A percentile compares a stretch with the other conserved stretches of the same genome.
Evolutionary conservation across 108 stramenopile genomes (phyloP).

Genomic region (Nitzschia sp.): DNA sequence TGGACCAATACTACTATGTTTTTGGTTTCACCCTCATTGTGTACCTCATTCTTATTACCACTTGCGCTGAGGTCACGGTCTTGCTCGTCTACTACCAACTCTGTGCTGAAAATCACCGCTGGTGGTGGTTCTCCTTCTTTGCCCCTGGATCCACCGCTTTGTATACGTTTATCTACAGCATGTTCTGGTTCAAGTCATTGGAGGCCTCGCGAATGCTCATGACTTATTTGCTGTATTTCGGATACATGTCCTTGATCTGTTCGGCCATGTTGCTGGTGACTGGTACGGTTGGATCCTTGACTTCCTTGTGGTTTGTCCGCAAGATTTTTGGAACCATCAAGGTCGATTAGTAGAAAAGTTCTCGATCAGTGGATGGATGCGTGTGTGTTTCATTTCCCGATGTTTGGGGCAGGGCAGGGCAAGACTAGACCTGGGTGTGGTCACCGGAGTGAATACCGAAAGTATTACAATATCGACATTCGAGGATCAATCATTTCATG

Average conservation of each 20-base stretch:
- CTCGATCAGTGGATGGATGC: no score
- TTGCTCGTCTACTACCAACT: conserved; percentile 98
- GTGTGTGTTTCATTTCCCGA: no score
- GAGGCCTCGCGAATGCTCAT: conserved; percentile 90
- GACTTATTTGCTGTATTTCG: conserved; percentile 98
- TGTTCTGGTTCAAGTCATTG: conserved; percentile 91
- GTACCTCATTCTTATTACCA: conserved; percentile 92
- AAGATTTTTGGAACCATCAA: conserved; percentile 98
- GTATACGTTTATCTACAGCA: conserved; percentile 92
- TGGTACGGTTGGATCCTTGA: conserved; percentile 91
- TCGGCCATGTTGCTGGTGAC: conserved; percentile 87
- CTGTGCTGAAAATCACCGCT: conserved; percentile 96
- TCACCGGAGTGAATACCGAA: no score
- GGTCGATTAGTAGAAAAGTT: conserved; percentile 70
- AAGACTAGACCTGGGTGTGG: no score
- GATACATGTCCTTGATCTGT: conserved; percentile 95
- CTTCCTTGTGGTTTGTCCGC: conserved; percentile 92
- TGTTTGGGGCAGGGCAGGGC: no score
- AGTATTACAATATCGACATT: no score
- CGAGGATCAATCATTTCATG: no score
- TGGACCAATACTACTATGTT: conserved; percentile 99
- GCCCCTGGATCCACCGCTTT: conserved; percentile 89
- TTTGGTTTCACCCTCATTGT: conserved; percentile 98
- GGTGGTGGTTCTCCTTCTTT: conserved; percentile 99
- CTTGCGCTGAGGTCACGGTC: conserved; percentile 96